phyloP scores from a whole-genome alignment of 2,329 filamentous ascomycete genomes.

The Beauveria varroae region DNA sequence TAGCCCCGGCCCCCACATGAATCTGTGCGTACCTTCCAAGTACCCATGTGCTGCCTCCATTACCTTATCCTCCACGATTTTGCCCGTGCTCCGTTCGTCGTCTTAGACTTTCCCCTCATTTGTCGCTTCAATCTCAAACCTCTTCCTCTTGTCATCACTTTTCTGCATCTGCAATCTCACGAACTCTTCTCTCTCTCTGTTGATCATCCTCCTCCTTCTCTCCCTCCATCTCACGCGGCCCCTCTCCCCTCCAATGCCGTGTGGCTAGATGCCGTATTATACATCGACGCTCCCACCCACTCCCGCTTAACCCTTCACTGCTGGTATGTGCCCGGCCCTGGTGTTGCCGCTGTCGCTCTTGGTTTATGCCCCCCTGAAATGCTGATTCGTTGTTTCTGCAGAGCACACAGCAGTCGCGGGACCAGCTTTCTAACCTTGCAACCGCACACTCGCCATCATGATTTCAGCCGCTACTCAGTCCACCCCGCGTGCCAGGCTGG shows the following conservation, averaged over 20 bases:
- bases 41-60: background rate
- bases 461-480: conserved; percentile 7
- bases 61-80: background rate
- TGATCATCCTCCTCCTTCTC: background rate
- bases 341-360: background rate
- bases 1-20: background rate
- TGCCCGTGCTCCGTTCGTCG: background rate
- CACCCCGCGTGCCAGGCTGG: conserved; percentile 11
- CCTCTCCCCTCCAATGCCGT: background rate
- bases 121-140: background rate
- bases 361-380: background rate
- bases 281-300: background rate
- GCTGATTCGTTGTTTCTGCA: background rate
- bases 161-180: background rate
- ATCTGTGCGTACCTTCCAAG: too few relatives aligned
- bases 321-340: background rate
- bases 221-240: background rate
- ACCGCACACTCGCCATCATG: background rate
- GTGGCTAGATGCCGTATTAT: background rate
- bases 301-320: conserved; percentile 4
- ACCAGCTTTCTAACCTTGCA: background rate
- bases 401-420: conserved; percentile 5
- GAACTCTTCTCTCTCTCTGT: background rate
- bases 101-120: conserved; percentile 9
- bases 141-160: conserved; percentile 1